Evolutionary conservation across 257 asterid genomes (phyloP).

Genomic region (Solanum chaucha): DNA sequence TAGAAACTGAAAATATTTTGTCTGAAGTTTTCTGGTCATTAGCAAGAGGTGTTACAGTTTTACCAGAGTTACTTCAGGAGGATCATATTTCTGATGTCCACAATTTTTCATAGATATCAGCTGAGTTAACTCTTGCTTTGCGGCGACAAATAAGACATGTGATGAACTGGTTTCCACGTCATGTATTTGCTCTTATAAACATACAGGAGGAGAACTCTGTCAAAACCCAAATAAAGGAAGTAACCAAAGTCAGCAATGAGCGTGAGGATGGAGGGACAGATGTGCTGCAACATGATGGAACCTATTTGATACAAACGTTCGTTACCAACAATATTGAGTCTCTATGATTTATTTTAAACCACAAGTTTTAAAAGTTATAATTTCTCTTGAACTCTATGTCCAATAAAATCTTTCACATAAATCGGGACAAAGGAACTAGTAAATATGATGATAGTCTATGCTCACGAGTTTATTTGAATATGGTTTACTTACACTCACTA

Average conservation of each 20-base stretch:
- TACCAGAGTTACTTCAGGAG: background rate
- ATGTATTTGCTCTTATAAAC: constrained; percentile 13
- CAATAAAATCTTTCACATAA: no score
- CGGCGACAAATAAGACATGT: constrained; percentile 34
- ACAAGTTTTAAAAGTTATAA: no score
- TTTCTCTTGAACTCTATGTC: no score
- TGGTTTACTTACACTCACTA: background rate
- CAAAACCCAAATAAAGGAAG: constrained; percentile 18
- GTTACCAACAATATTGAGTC: constrained; percentile 16
- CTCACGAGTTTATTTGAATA: background rate
- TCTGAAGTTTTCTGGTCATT: background rate
- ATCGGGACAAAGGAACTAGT: no score
- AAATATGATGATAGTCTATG: background rate
- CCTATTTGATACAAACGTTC: constrained; percentile 5
- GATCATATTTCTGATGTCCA: constrained; percentile 14
- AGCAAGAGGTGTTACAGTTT: background rate
- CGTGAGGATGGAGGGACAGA: constrained; percentile 13
- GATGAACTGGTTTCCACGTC: constrained; percentile 34
- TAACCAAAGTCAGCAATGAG: constrained; percentile 8
- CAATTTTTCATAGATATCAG: constrained; percentile 38
- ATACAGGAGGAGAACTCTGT: constrained; percentile 13
- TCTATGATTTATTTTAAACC: background rate
- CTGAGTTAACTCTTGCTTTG: constrained; percentile 37
- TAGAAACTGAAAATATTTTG: background rate
- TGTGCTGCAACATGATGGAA: constrained; percentile 10